Conservation (phyloP, 1,284 basidiomycete genomes). For the Apiotrichum porosum region DNA sequence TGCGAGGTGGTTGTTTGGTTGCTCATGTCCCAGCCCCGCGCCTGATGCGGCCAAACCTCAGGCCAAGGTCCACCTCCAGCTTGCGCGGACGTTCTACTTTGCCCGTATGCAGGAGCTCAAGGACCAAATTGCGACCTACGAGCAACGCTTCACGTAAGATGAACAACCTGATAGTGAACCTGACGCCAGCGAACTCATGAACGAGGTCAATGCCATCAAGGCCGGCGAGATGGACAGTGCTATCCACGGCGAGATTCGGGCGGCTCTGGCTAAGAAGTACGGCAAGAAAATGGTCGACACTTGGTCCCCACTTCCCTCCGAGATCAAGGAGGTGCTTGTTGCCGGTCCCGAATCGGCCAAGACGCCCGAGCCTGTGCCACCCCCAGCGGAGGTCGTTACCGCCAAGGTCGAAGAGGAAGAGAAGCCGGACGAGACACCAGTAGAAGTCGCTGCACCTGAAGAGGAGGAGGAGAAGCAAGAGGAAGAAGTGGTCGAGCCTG, state of each 20-base stretch:
- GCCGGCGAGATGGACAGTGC: conserved; percentile 62
- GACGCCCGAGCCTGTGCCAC: conserved; percentile 2
- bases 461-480: neutral
- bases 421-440: conserved; percentile 14
- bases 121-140: conserved; percentile 63
- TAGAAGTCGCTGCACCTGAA: too few relatives aligned
- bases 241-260: conserved; percentile 51
- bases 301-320: conserved; percentile 36
- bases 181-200: conserved; percentile 23
- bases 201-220: conserved; percentile 59
- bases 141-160: conserved; percentile 68
- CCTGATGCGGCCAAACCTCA: conserved; percentile 35
- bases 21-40: conserved; percentile 30
- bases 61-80: conserved; percentile 56
- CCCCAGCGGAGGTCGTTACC: neutral
- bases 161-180: too few relatives aligned
- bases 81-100: conserved; percentile 68
- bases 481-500: neutral
- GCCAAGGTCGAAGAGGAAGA: neutral
- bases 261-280: conserved; percentile 34
- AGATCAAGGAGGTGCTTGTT: conserved; percentile 26
- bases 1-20: neutral
- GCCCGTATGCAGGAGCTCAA: conserved; percentile 66
- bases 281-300: conserved; percentile 38
- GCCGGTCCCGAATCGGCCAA: conserved; percentile 20